Percentiles rank a stretch among this genome's conserved stretches.
These are phyloP conservation scores for Aspergillus sp. DNA, from an alignment of 2,329 filamentous ascomycete species.

Conservation along the genomic window DNA sequence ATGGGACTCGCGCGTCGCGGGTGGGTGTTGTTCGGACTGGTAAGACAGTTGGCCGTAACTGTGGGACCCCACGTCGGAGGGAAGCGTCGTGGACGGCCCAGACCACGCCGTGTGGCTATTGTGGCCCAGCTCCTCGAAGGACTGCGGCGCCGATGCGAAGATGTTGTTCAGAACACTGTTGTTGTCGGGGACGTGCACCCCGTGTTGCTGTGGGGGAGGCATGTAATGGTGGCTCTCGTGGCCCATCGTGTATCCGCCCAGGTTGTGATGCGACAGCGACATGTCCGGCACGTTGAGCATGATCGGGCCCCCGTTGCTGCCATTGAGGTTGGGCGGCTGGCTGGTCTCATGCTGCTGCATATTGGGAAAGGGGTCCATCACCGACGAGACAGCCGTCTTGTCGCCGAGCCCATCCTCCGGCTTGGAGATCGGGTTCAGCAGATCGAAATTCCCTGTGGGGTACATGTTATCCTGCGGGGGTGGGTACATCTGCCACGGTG, in stretches of 20 bases:
- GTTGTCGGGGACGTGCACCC: slow-evolving; percentile 31
- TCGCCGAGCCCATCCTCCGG: slow-evolving; percentile 33
- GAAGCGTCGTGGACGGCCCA: slow-evolving; percentile 28
- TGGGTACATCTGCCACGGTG: slow-evolving; percentile 37
- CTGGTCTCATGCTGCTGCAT: slow-evolving; percentile 31
- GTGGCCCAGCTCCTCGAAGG: slow-evolving; percentile 36
- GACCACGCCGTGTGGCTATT: slow-evolving; percentile 29
- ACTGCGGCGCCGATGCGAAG: slow-evolving; percentile 29
- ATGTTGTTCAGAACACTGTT: slow-evolving; percentile 32
- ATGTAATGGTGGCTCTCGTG: slow-evolving; percentile 38
- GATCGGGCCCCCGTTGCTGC: slow-evolving; percentile 26
- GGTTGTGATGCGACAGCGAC: slow-evolving; percentile 29
- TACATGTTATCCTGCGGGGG: slow-evolving; percentile 37
- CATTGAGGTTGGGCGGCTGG: slow-evolving; percentile 28
- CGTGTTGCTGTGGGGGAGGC: slow-evolving; percentile 30
- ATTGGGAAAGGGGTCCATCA: slow-evolving; percentile 34
- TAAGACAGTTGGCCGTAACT: slow-evolving; percentile 35
- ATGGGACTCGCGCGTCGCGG: slow-evolving; percentile 34
- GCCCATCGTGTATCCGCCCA: slow-evolving; percentile 30
- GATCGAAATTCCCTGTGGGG: slow-evolving; percentile 31
- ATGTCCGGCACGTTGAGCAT: slow-evolving; percentile 39
- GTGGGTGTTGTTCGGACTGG: slow-evolving; percentile 28
- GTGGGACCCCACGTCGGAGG: slow-evolving; percentile 29
- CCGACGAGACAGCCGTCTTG: slow-evolving; percentile 35
- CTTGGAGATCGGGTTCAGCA: slow-evolving; percentile 34